Evolutionary conservation across 345 rosid genomes (phyloP).

Genomic region (Cardamine chenopodiifolia): DNA sequence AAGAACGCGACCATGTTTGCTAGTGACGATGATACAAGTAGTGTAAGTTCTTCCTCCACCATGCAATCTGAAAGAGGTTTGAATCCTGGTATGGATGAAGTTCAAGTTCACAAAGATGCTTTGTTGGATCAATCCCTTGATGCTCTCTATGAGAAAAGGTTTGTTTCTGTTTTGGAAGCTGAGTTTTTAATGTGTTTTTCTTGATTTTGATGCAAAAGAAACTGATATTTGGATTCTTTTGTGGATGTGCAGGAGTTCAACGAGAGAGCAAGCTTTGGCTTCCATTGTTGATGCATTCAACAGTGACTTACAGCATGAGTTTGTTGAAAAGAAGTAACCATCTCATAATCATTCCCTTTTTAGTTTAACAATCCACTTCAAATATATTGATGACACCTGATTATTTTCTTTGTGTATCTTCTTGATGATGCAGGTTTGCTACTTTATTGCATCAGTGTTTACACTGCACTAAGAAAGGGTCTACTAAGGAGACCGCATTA

Average conservation of each 20-base stretch:
- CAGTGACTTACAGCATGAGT: constrained; percentile 67
- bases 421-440: constrained; percentile 59
- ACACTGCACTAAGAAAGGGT: constrained; percentile 70
- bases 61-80: constrained; percentile 58
- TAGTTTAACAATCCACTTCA: not conserved
- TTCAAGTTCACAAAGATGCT: constrained; percentile 62
- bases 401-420: constrained; percentile 12
- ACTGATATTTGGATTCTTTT: constrained; percentile 20
- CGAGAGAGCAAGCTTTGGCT: constrained; percentile 79
- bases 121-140: constrained; percentile 81
- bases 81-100: constrained; percentile 59
- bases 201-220: not conserved
- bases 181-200: not conserved
- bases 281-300: constrained; percentile 73
- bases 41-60: constrained; percentile 77
- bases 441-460: constrained; percentile 79
- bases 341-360: not conserved
- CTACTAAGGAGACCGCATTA: constrained; percentile 67
- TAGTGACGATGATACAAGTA: constrained; percentile 80
- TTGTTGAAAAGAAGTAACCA: constrained; percentile 80
- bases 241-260: constrained; percentile 64
- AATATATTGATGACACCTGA: not conserved
- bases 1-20: constrained; percentile 53
- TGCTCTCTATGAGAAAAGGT: constrained; percentile 85
- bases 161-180: not conserved